Evolutionary conservation across 306 rosid genomes (phyloP), one percentile per base, ranked within the genome.

Genomic region (Vigna hirtella): DNA sequence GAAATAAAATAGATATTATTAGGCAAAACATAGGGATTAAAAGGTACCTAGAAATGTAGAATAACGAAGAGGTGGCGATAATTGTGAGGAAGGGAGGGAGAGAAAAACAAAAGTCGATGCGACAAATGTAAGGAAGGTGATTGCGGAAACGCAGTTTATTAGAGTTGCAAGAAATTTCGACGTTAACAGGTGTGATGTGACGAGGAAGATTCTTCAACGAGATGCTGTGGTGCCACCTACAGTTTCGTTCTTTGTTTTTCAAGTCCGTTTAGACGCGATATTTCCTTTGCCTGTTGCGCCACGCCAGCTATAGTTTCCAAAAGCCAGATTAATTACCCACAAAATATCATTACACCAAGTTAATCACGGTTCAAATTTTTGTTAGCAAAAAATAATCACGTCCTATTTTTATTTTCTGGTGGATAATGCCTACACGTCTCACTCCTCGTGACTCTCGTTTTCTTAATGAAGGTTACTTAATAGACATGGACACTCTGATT

Each of bases 181-280:
- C 70, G 70, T 38, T 15, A 61, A 58, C 62, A 32, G 45, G 3
- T 9, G 13, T 42, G 47, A 42, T 42, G 47, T 42, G 12, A 0
- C 2, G 78, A 79, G 2, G 64, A 75, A 78, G 84, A 79, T 69
- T 74, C 87, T 69, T 43, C 4, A 6, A 43, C 7, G 18, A 52
- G 65, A 83, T 83, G 69, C 74, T 49, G 51, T 62, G 81, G 79
- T 84, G 79, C 84, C 87, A 17, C 14, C 50, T 9, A 51, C n/a
- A 15, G 43, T 58, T 40, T 32, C 36, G 0, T 45, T 67, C 38
- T 24, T 45, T 66, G 38, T 66, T 66, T 66, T 66, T 12, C 22
- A 18, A 12, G 8, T 64, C 28, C 50, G 8, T 6, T 59, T 6
- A 10, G 34, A 13, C 10, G 4, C 45, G 3, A 13, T 22, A 7